Evolutionary conservation across 495 filamentous ascomycete genomes (phyloP), one percentile per base, ranked within the genome.

Genomic region (Bathelium albidoporum): DNA sequence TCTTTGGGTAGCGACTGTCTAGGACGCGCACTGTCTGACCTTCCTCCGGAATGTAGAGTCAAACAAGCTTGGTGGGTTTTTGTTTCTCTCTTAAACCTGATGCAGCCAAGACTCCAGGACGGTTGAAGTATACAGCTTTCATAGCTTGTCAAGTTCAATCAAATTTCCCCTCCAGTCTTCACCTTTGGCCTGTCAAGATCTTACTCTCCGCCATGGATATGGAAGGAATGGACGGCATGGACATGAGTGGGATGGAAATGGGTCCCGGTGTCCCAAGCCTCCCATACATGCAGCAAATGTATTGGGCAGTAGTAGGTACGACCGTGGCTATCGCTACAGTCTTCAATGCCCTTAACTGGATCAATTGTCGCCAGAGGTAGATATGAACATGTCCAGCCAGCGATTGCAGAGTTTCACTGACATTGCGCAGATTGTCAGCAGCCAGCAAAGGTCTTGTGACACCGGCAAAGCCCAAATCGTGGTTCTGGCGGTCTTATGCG

Each of bases 221-320:
- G 20, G 44, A 20, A 5, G 44, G 44, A 20, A 55, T 55, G 49
- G 49, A 29, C 49, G 49, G 67, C 31, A 70, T 68, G 70, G 66
- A 70, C 62, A 77, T 74, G 76, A 73, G 68, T 67, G 64, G 68
- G 45, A 80, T 78, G 77, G 76, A 73, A 70, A 81, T 77, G 73
- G 78, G 76, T 28, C 64, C 69, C 45, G 82, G 80, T 26, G 69
- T 81, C 16, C 75, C 79, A 22, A 74, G 73, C 66, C 72, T 79
- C 63, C 49, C 49, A 9, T 67, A 76, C 49, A 68, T 85, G 62
- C 81, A 80, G 62, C 73, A 80, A 65, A 75, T 80, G 49, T 87
- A 86, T 71, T 87, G 84, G 84, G 79, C 76, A 5, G 78, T 86
- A n/a, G 78, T 82, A 18, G 85, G 83, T 0, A 76, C 78, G 61